Conservation (phyloP, 176 grass and related monocot genomes). For the Hyparrhenia diplandra region DNA sequence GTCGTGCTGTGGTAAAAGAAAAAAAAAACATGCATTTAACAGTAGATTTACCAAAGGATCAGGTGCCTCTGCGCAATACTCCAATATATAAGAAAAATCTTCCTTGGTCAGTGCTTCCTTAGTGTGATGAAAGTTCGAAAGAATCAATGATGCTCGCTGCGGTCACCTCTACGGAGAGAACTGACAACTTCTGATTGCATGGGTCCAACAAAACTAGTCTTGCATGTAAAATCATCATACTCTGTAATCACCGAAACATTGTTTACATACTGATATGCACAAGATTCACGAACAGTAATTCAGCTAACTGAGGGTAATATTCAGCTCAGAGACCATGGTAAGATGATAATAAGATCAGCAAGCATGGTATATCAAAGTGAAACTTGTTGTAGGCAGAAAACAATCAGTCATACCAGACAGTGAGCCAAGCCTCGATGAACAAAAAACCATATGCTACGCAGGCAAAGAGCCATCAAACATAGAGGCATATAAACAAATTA, state of each 20-base stretch:
- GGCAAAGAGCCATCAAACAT: background rate
- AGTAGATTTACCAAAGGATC: slow-evolving; percentile 73
- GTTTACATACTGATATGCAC: background rate
- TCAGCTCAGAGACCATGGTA: background rate
- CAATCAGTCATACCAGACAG: background rate
- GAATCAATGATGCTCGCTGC: slow-evolving; percentile 62
- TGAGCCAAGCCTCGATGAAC: background rate
- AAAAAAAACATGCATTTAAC: slow-evolving; percentile 10
- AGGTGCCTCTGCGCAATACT: slow-evolving; percentile 67
- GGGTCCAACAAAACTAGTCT: slow-evolving; percentile 10
- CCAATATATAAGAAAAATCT: slow-evolving; percentile 75
- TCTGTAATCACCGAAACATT: slow-evolving; percentile 39
- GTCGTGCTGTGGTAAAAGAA: background rate
- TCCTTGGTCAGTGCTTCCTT: slow-evolving; percentile 35
- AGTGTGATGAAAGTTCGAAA: slow-evolving; percentile 47
- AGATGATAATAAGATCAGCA: background rate
- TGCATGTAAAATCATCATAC: slow-evolving; percentile 35
- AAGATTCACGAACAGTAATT: slow-evolving; percentile 10
- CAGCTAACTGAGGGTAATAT: background rate
- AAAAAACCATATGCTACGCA: background rate
- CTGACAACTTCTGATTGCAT: slow-evolving; percentile 61
- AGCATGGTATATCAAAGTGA: slow-evolving; percentile 6
- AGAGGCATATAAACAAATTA: background rate
- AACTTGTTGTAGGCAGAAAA: background rate
- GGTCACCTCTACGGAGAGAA: slow-evolving; percentile 67